phyloP scores from a whole-genome alignment of 2,329 filamentous ascomycete species.

The Exophiala viscosa region DNA sequence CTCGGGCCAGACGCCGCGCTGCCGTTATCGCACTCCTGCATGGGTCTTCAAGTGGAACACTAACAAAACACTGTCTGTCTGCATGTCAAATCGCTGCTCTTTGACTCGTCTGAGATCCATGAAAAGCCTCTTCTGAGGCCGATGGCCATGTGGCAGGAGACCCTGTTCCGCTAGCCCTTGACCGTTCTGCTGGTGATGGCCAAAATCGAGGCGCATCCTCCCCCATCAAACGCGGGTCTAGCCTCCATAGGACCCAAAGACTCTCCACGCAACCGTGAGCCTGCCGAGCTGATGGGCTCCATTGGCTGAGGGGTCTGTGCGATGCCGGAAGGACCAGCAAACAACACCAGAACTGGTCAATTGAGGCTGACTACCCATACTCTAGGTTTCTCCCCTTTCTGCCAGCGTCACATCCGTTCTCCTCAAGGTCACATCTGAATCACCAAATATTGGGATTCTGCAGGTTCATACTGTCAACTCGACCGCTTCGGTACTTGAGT shows the following conservation, averaged over 20 bases:
- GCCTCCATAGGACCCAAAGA: neutral
- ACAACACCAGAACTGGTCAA: neutral
- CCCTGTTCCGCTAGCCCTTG: neutral
- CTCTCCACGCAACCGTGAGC: neutral
- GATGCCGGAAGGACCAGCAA: constrained; percentile 1
- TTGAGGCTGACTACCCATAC: constrained; percentile 5
- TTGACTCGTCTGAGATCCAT: neutral
- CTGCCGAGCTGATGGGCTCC: neutral
- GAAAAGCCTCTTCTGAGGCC: neutral
- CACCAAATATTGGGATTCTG: constrained; percentile 9
- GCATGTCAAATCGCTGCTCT: constrained; percentile 1
- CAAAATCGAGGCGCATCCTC: neutral
- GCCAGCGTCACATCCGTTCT: constrained; percentile 23
- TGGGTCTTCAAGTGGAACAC: neutral
- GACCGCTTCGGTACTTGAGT: neutral
- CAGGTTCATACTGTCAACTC: neutral
- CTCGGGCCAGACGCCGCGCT: neutral
- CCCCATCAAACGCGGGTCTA: neutral
- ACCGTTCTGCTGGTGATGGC: neutral
- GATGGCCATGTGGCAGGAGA: constrained; percentile 13
- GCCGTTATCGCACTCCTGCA: neutral
- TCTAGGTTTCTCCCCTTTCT: constrained; percentile 1
- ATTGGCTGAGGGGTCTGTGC: constrained; percentile 2
- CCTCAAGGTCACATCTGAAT: constrained; percentile 24
- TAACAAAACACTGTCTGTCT: neutral